Base-by-base conservation (phyloP, 768 basidiomycete genomes). In the Calocybe indica region DNA sequence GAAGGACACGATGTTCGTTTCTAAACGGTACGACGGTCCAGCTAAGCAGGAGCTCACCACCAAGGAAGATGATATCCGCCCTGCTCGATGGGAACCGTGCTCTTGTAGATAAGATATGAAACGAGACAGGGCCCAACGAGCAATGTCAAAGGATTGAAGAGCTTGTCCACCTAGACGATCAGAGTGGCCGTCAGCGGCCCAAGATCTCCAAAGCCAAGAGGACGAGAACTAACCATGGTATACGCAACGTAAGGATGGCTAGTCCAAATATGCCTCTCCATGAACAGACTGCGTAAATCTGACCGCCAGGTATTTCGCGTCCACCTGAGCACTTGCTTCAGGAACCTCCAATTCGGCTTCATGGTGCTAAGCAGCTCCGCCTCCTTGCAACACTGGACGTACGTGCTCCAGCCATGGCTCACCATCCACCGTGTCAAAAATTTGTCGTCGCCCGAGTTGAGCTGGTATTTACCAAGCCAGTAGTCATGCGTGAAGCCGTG, bases 401-500 rank as follows among this genome's bases (percentile, higher is more conserved):
- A 93, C n/a, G 91, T 94, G 63, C 76, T 85, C 92, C 93, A 95
- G 11, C 92, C 91, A 58, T 94, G 92, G 59, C 82, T 84, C 50
- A 95, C 92, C 89, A 94, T 92, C 92, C 93, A 95, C 39, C 92
- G 73, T 12, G 93, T 97, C 61, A 95, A 70, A 69, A 92, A 95
- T 66, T 95, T 92, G 73, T 92, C 89, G 67, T 93, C 92, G 15
- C 92, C 91, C 3, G 88, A 92, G 64, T 94, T 94, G 54, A 93
- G 81, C 64, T 94, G 92, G 67, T 94, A 95, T 68, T 92, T 94
- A 47, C 85, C 89, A 33, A 92, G 66, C 92, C 92, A 93, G 60
- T 83, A 89, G 64, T 95, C 92, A 64, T 94, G 89, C 11, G 92
- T 94, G 69, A 95, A 96, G 28, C 89, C 89, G 57, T 92, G 82